Base-by-base conservation (phyloP, 179 eudicot species). In the Gypsophila paniculata region DNA sequence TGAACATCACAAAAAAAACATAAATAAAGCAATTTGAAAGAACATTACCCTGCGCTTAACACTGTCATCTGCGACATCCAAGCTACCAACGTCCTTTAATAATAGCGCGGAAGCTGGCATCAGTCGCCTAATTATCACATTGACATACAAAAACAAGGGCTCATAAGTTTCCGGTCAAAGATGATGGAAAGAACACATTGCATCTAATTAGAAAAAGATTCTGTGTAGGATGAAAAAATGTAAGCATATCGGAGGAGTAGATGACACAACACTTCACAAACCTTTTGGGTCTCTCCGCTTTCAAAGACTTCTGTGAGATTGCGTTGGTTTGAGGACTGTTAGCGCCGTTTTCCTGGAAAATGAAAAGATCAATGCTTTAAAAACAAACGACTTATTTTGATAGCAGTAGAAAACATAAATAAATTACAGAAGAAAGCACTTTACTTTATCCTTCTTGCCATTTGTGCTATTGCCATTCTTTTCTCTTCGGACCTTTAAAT, bases 21-120 rank as follows among this genome's bases (percentile, higher is more conserved):
- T 46, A 66, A 13, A 46, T 9, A 29, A 29, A 46, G 52, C 12
- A 65, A 6, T 46, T 5, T 5, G 39, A 46, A 42, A 48, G 55
- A 58, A 70, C 52, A 54, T 78, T 79, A 91, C 91, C 92, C 75
- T 85, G 72, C 79, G 82, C 48, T 75, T 83, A 17, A 79, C 88
- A 68, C 49, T 76, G 71, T 83, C 92, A 22, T 87, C 94, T 53
- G 76, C 75, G 23, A 87, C 58, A 57, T 78, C 87, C 68, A 86
- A 46, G 65, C 66, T 49, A 55, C 79, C 76, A 51, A 80, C 55
- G 72, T 90, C 86, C 79, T 84, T 88, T 64, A 94, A 70, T 80
- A 91, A 82, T 46, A 86, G 70, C n/a, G 94, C 87, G 26, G 99
- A 91, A 74, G 86, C 94, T 39, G 99, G 99, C 74, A 79, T 82